phyloP scores from a whole-genome alignment of 345 rosid species.

The Corymbia maculata region DNA sequence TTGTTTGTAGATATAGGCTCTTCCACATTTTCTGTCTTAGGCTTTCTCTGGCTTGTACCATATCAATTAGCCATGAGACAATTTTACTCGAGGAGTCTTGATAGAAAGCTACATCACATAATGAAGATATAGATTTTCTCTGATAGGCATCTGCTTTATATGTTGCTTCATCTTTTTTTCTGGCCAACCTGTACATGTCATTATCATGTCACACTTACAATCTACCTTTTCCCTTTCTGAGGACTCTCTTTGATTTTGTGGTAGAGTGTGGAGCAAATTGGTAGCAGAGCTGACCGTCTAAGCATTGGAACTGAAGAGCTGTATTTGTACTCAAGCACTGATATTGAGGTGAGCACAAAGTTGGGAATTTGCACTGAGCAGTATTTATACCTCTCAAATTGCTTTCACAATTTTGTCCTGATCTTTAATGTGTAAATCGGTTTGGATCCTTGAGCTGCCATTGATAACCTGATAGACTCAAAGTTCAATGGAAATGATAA shows the following conservation, averaged over 20 bases:
- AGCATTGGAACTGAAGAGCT: slow-evolving; percentile 51
- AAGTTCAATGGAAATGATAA: not conserved
- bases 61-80: not conserved
- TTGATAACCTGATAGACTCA: not conserved
- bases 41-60: not conserved
- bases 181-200: not conserved
- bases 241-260: not conserved
- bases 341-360: slow-evolving; percentile 52
- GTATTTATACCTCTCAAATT: not conserved
- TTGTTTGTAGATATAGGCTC: not conserved
- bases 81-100: not conserved
- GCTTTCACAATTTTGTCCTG: not conserved
- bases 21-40: not conserved
- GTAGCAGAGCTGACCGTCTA: slow-evolving; percentile 80
- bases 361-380: not conserved
- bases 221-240: not conserved
- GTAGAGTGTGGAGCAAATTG: slow-evolving; percentile 92
- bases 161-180: not conserved
- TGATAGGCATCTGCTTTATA: not conserved
- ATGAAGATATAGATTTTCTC: not conserved
- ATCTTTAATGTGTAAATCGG: not conserved
- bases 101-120: not conserved
- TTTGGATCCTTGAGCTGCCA: not conserved
- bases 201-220: not conserved
- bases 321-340: slow-evolving; percentile 77